A percentile compares a stretch with the other conserved stretches of the same genome.
These are phyloP conservation scores for Poa pratensis DNA, from an alignment of 176 grass and related monocot genomes.

Conservation along the genomic window DNA sequence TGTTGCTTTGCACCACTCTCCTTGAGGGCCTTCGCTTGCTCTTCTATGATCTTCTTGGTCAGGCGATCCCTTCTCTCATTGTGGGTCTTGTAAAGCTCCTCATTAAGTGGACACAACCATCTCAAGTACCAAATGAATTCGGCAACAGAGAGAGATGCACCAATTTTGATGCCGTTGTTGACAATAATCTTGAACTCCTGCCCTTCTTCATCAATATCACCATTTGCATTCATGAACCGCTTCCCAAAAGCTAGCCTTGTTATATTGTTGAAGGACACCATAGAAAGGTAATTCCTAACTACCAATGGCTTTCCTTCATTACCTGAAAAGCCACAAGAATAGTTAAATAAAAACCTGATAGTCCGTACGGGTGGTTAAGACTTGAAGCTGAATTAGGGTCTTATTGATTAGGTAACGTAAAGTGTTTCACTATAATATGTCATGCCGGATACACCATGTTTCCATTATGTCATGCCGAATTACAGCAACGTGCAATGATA, in stretches of 20 bases:
- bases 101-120: conserved; percentile 80
- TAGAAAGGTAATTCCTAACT: conserved; percentile 60
- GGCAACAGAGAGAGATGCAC: conserved; percentile 77
- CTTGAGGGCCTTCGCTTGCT: conserved; percentile 64
- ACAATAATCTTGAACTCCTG: conserved; percentile 77
- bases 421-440: background rate
- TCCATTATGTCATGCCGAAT: too few relatives aligned
- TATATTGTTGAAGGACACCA: conserved; percentile 87
- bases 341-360: conserved; percentile 5
- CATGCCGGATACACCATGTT: background rate
- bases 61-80: conserved; percentile 66
- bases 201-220: conserved; percentile 64
- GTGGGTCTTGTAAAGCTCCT: conserved; percentile 72
- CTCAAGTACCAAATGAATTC: conserved; percentile 74
- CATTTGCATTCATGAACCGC: conserved; percentile 67
- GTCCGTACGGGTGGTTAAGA: background rate
- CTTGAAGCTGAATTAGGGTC: background rate
- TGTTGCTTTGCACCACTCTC: conserved; percentile 75
- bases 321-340: conserved; percentile 45
- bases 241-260: conserved; percentile 87
- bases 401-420: background rate
- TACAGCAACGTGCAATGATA: background rate
- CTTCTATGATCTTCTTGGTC: conserved; percentile 85
- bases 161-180: conserved; percentile 71
- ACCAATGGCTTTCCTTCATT: conserved; percentile 57